phyloP scores from a whole-genome alignment of 129 eudicot species.

The Escallonia herrerae region DNA sequence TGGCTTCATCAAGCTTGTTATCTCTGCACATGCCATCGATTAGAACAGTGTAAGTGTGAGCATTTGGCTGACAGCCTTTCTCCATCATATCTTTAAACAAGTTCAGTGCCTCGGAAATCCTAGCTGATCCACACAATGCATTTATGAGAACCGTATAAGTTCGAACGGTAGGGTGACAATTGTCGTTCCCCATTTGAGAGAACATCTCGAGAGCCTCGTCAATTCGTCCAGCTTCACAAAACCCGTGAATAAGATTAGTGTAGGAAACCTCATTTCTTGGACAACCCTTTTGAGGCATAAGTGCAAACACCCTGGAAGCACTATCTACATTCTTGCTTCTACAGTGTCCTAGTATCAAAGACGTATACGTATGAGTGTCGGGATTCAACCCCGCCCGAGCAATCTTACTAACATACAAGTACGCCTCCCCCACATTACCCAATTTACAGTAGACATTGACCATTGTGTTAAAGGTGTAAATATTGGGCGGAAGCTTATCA shows the following conservation, averaged over 20 bases:
- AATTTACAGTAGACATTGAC: slow-evolving; percentile 73
- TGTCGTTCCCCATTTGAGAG: slow-evolving; percentile 46
- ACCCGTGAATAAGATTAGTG: slow-evolving; percentile 69
- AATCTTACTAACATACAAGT: slow-evolving; percentile 54
- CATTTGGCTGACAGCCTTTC: slow-evolving; percentile 60
- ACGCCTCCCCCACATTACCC: slow-evolving; percentile 59
- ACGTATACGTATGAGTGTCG: slow-evolving; percentile 75
- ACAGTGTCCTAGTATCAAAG: slow-evolving; percentile 74
- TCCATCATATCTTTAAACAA: slow-evolving; percentile 55
- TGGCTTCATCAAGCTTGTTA: slow-evolving; percentile 50
- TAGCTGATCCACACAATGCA: slow-evolving; percentile 52
- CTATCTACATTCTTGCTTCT: slow-evolving; percentile 59
- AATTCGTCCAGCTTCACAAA: slow-evolving; percentile 55
- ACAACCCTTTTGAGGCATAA: slow-evolving; percentile 67
- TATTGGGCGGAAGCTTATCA: slow-evolving; percentile 51
- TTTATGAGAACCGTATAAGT: slow-evolving; percentile 71
- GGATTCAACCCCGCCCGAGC: slow-evolving; percentile 52
- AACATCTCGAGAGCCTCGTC: slow-evolving; percentile 55
- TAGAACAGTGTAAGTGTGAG: slow-evolving; percentile 71
- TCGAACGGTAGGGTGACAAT: slow-evolving; percentile 57
- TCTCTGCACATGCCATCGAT: slow-evolving; percentile 71
- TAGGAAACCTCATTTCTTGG: slow-evolving; percentile 73
- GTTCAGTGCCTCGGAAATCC: slow-evolving; percentile 43
- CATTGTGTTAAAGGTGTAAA: slow-evolving; percentile 72
- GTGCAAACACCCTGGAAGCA: slow-evolving; percentile 50